Conservation (phyloP, 1,284 basidiomycete genomes). For the Tilletia caries region DNA sequence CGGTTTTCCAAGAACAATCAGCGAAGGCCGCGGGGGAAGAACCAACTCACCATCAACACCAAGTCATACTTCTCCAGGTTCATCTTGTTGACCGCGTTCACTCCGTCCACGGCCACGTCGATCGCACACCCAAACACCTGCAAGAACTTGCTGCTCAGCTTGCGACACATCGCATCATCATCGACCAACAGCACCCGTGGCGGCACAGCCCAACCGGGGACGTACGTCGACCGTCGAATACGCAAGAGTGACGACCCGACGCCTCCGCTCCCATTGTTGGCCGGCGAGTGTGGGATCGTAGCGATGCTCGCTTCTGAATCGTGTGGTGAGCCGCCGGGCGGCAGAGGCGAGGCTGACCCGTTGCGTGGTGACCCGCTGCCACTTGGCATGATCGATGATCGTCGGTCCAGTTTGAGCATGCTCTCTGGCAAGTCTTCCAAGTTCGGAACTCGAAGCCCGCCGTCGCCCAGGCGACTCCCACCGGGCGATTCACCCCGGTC, state of each 20-base stretch:
- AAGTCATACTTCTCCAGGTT: constrained; percentile 88
- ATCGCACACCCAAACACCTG: constrained; percentile 92
- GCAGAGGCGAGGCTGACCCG: background rate
- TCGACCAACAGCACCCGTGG: constrained; percentile 78
- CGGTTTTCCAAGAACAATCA: background rate
- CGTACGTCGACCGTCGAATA: constrained; percentile 63
- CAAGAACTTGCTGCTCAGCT: constrained; percentile 84
- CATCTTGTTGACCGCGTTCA: constrained; percentile 93
- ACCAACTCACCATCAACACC: constrained; percentile 75
- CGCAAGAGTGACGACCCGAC: constrained; percentile 21
- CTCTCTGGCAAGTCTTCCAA: constrained; percentile 23
- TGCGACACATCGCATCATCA: constrained; percentile 86
- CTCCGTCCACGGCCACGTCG: constrained; percentile 78
- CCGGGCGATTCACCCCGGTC: background rate
- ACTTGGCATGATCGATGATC: background rate
- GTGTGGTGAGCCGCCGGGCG: background rate
- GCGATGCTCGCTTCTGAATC: background rate
- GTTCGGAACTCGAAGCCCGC: constrained; percentile 18
- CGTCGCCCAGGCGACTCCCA: background rate
- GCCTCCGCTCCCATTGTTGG: background rate
- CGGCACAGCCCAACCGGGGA: constrained; percentile 62
- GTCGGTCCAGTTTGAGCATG: constrained; percentile 32
- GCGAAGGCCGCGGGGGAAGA: background rate
- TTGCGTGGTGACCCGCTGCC: background rate
- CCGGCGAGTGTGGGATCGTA: background rate